Evolutionary conservation across 371 early-diverging fungal species (phyloP).

Genomic region (Sporodiniella umbellata): DNA sequence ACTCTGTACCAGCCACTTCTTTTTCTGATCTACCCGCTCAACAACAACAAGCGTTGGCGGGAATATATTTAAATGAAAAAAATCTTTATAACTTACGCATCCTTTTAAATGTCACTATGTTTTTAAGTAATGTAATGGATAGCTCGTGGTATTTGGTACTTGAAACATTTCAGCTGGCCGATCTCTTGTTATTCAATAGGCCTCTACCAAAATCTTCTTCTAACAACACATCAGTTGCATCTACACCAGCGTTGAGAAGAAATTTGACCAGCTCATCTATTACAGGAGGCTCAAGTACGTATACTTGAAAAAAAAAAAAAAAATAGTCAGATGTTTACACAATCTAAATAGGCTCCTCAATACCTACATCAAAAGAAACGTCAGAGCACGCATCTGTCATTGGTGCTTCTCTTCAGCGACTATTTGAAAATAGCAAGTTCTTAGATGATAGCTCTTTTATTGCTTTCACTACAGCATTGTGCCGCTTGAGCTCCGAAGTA

Average conservation of each 20-base stretch:
- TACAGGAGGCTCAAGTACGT: constrained; percentile 23
- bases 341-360: not conserved
- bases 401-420: constrained; percentile 53
- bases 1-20: constrained; percentile 19
- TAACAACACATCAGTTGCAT: constrained; percentile 1
- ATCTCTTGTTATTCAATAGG: constrained; percentile 49
- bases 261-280: constrained; percentile 22
- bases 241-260: constrained; percentile 20
- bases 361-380: constrained; percentile 34
- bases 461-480: constrained; percentile 69
- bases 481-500: constrained; percentile 62
- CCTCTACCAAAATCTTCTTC: constrained; percentile 38
- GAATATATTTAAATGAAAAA: constrained; percentile 65
- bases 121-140: constrained; percentile 71
- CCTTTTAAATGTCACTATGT: constrained; percentile 70
- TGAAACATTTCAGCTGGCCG: constrained; percentile 87
- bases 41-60: constrained; percentile 39
- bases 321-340: not conserved
- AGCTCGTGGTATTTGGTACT: constrained; percentile 86
- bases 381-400: constrained; percentile 56
- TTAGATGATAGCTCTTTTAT: constrained; percentile 64
- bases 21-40: constrained; percentile 38
- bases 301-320: not conserved
- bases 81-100: constrained; percentile 78
- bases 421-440: constrained; percentile 71